A percentile compares a stretch with the other conserved stretches of the same genome.
These are phyloP conservation scores for Wolfiporia cocos DNA, from an alignment of 1,284 basidiomycete species.

Conservation along the genomic window DNA sequence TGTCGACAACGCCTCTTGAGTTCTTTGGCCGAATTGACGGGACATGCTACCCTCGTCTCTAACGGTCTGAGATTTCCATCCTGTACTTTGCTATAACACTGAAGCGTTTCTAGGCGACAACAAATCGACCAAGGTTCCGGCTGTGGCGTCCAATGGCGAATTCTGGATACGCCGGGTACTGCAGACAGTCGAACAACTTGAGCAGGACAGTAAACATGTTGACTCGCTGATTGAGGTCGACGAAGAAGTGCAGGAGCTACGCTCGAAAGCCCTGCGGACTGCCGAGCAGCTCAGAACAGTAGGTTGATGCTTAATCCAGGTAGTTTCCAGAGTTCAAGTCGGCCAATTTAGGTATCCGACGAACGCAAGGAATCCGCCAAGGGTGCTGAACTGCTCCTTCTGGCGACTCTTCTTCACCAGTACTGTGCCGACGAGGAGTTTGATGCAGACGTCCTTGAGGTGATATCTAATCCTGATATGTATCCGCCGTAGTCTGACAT, in stretches of 20 bases:
- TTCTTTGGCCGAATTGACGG: constrained; percentile 72
- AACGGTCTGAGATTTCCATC: constrained; percentile 10
- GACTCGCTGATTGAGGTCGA: constrained; percentile 49
- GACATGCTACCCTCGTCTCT: constrained; percentile 47
- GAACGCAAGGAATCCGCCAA: constrained; percentile 47
- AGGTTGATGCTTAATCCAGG: constrained; percentile 6
- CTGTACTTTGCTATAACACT: not conserved
- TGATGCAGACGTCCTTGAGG: constrained; percentile 58
- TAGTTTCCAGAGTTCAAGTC: not conserved
- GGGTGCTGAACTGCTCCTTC: constrained; percentile 68
- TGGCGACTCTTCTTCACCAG: constrained; percentile 63
- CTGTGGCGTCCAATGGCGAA: constrained; percentile 64
- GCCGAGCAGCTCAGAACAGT: constrained; percentile 46
- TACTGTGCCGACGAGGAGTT: constrained; percentile 54
- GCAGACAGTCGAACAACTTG: constrained; percentile 51
- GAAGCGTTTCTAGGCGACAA: constrained; percentile 29
- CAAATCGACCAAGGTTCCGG: constrained; percentile 49
- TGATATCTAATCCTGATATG: constrained; percentile 22
- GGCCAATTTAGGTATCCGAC: constrained; percentile 33
- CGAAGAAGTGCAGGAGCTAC: constrained; percentile 46
- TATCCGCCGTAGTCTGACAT: constrained; percentile 5
- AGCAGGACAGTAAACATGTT: constrained; percentile 70
- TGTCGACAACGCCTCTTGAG: constrained; percentile 71
- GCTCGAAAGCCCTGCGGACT: constrained; percentile 41
- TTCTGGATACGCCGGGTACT: constrained; percentile 79